Evolutionary conservation across 306 rosid genomes (phyloP), one percentile per base, ranked within the genome.

Genomic region (Quercus ilex): DNA sequence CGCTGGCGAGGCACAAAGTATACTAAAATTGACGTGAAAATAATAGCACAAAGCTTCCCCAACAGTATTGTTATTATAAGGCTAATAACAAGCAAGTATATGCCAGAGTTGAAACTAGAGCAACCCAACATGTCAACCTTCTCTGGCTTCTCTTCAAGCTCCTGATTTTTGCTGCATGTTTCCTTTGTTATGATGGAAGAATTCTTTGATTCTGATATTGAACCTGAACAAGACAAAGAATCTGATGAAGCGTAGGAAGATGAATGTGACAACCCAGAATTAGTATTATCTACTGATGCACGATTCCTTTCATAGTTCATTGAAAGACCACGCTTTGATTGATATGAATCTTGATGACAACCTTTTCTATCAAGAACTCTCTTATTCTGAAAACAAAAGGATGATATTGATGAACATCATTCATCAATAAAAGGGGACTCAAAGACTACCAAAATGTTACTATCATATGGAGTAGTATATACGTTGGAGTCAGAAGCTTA

Each of bases 11-110:
- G 77, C 10, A 77, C 59, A 60, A 86, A 59, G 78, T 69, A 94
- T 2, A 90, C 58, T 85, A 87, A 88, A 5, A 85, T 74, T 62
- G 84, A 86, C 2, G 92, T 83, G 84, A 84, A 84, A 14, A 92
- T 20, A 53, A 86, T 74, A 10, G 84, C 91, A 68, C 64, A 69
- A 31, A 53, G 13, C 89, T 81, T 92, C 17, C 97, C 97, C 71
- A 85, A 83, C 51, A 84, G 31, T 12, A 90, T 77, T 10, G 93
- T 92, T 10, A 89, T 21, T 18, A 57, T 73, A 3, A 92, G 85
- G 87, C 89, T 85, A 19, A 87, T 26, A 17, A 88, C 69, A 84
- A 91, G n/a, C 83, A 90, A 35, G 55, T 15, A 69, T 19, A 85
- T 11, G 53, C 88, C 92, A 4, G 52, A 52, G n/a, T 78, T 69